Conservation (phyloP, 2,329 filamentous ascomycete genomes). For the Rhinocladiella similis region DNA sequence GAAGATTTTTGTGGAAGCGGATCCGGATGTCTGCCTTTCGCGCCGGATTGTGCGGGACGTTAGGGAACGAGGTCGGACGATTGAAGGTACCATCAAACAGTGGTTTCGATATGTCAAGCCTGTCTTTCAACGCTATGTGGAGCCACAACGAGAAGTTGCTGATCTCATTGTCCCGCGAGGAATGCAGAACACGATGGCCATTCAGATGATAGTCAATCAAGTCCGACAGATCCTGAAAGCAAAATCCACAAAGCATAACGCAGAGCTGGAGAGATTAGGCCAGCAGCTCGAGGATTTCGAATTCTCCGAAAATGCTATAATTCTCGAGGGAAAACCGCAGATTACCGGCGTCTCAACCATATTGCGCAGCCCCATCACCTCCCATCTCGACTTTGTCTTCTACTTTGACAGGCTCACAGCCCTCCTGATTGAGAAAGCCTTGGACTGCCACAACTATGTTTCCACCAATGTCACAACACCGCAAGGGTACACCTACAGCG, state of each 20-base stretch:
- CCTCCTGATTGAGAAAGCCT: constrained; percentile 77
- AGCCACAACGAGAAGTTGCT: constrained; percentile 73
- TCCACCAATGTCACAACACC: constrained; percentile 69
- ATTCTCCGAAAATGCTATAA: constrained; percentile 71
- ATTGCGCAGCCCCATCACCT: constrained; percentile 75
- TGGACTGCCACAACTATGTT: constrained; percentile 74
- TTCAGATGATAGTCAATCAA: constrained; percentile 89
- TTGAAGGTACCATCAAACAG: constrained; percentile 95
- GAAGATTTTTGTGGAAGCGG: constrained; percentile 97
- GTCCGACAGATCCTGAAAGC: constrained; percentile 83
- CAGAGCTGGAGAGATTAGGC: constrained; percentile 75
- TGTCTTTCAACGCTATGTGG: constrained; percentile 91
- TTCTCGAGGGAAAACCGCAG: constrained; percentile 77
- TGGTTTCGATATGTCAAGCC: constrained; percentile 97
- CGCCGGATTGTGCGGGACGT: constrained; percentile 86
- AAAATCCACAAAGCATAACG: constrained; percentile 81
- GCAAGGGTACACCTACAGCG: constrained; percentile 66
- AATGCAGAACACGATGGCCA: constrained; percentile 91
- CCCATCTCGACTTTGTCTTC: constrained; percentile 90
- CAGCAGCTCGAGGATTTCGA: constrained; percentile 69
- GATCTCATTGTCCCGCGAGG: constrained; percentile 95
- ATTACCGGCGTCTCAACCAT: constrained; percentile 87
- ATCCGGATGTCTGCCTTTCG: constrained; percentile 89
- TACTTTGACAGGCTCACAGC: constrained; percentile 90
- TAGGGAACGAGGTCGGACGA: constrained; percentile 81